Evolutionary conservation across 306 rosid species (phyloP).

Genomic region (Ammopiptanthus mongolicus): DNA sequence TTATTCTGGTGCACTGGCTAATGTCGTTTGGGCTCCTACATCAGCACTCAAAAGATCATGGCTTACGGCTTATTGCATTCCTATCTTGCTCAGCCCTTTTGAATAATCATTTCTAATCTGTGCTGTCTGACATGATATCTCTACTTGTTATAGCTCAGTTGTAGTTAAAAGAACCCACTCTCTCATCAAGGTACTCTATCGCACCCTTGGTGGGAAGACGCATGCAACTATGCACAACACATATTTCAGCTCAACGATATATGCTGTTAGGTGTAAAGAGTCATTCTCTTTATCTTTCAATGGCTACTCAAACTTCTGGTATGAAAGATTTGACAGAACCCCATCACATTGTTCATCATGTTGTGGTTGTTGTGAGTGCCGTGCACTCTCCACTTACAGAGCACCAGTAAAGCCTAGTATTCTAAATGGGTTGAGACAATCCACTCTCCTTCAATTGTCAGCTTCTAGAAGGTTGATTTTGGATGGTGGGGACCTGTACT

Average conservation of each 20-base stretch:
- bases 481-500: constrained; percentile 38
- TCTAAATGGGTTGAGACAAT: constrained; percentile 77
- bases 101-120: constrained; percentile 17
- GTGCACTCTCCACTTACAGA: constrained; percentile 44
- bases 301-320: constrained; percentile 49
- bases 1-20: constrained; percentile 10
- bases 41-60: constrained; percentile 3
- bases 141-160: constrained; percentile 22
- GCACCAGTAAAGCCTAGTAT: constrained; percentile 34
- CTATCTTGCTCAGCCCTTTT: neutral
- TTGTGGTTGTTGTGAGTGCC: constrained; percentile 45
- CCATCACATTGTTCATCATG: constrained; percentile 34
- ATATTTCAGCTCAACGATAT: constrained; percentile 56
- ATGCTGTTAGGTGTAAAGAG: constrained; percentile 48
- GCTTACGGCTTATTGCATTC: neutral
- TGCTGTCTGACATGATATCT: constrained; percentile 10
- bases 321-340: constrained; percentile 52
- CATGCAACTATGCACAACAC: constrained; percentile 41
- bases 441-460: constrained; percentile 65
- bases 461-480: constrained; percentile 66
- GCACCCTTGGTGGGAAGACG: constrained; percentile 14
- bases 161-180: constrained; percentile 18
- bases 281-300: constrained; percentile 47
- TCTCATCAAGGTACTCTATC: constrained; percentile 27
- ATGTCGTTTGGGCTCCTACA: neutral